These are phyloP conservation scores for Colletotrichum siamense DNA, from an alignment of 2,329 filamentous ascomycete genomes.

Conservation along the genomic window DNA sequence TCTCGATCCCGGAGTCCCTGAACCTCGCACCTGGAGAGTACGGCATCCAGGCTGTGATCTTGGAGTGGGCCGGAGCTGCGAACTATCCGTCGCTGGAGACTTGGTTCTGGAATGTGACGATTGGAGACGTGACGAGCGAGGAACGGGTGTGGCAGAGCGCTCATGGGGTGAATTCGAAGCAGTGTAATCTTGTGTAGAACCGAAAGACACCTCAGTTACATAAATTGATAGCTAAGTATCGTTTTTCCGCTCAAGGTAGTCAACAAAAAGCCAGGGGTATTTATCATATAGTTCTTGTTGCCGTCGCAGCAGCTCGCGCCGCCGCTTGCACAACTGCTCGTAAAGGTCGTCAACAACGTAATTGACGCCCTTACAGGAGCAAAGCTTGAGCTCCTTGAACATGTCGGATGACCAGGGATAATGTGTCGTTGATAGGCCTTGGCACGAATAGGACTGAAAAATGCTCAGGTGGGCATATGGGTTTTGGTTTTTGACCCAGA, in stretches of 20 bases:
- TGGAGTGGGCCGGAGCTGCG: not conserved
- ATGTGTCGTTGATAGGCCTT: not conserved
- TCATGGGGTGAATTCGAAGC: not conserved
- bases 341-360: not conserved
- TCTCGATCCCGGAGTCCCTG: not conserved
- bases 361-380: not conserved
- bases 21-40: not conserved
- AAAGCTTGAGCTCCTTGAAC: not conserved
- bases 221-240: not conserved
- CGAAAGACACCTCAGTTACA: not conserved
- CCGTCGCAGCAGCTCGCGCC: fast-evolving
- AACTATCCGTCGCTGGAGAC: not conserved
- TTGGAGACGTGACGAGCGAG: not conserved
- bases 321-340: fast-evolving
- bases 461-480: no score
- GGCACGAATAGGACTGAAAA: not conserved
- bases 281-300: not conserved
- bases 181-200: not conserved
- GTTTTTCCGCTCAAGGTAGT: not conserved
- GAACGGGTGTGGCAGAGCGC: not conserved
- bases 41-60: not conserved
- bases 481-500: no score
- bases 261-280: not conserved
- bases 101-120: conserved; percentile 1
- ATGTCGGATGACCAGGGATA: fast-evolving